A percentile compares a stretch with the other conserved stretches of the same genome.
Conservation (phyloP, 2,329 filamentous ascomycete genomes). For the Albophoma yamanashiensis region DNA sequence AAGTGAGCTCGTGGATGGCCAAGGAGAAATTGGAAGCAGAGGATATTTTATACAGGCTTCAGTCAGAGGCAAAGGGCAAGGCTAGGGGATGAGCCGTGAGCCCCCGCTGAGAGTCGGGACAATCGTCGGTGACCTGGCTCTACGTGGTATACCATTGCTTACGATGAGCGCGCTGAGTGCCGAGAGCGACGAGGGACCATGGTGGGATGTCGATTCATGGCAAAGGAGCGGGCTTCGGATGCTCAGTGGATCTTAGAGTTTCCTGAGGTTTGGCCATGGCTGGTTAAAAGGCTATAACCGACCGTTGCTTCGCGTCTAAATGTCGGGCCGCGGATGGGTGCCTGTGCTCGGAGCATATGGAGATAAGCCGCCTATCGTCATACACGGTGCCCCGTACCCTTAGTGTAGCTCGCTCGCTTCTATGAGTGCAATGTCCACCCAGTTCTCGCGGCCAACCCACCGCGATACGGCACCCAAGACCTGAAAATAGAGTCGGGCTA, state of each 20-base stretch:
- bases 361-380: background rate
- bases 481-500: background rate
- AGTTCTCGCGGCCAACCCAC: background rate
- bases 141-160: background rate
- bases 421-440: background rate
- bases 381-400: background rate
- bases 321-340: background rate
- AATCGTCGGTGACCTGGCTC: background rate
- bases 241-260: background rate
- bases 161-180: background rate
- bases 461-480: background rate
- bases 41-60: conserved; percentile 15
- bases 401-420: background rate
- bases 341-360: background rate
- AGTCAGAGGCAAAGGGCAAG: conserved; percentile 16
- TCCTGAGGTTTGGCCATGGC: background rate
- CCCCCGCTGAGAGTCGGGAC: background rate
- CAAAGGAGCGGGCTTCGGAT: background rate
- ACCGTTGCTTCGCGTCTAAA: background rate
- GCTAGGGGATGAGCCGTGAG: conserved; percentile 3
- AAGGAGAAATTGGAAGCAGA: background rate
- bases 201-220: background rate
- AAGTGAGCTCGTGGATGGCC: conserved; percentile 12
- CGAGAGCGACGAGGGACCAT: background rate
- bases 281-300: background rate